A percentile compares a stretch with the other conserved stretches of the same genome.
Evolutionary conservation across 2,329 filamentous ascomycete genomes (phyloP).

Genomic region (Fusarium sp.): DNA sequence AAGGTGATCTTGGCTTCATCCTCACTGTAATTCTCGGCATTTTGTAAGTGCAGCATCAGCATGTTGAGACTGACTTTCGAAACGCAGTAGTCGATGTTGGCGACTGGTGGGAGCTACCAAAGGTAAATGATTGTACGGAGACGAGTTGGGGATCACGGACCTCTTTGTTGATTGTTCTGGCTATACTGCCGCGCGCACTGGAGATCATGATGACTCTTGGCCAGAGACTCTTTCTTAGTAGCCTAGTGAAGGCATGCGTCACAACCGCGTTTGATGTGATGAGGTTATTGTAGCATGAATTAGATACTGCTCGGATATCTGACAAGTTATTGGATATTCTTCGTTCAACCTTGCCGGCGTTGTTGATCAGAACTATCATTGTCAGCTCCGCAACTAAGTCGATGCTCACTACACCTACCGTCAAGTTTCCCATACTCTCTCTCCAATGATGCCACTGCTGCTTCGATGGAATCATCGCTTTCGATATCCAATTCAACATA

Average conservation of each 20-base stretch:
- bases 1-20: background rate
- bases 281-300: slow-evolving; percentile 16
- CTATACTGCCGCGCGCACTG: slow-evolving; percentile 13
- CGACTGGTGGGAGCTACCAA: slow-evolving; percentile 7
- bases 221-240: background rate
- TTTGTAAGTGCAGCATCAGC: slow-evolving; percentile 8
- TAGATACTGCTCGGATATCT: background rate
- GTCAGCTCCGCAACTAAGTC: accelerated
- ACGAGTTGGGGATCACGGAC: accelerated
- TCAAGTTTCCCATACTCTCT: background rate
- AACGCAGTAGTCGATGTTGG: slow-evolving; percentile 19
- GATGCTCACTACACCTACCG: background rate
- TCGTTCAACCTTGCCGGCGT: slow-evolving; percentile 9
- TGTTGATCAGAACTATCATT: background rate
- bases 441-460: background rate
- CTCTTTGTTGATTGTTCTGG: background rate
- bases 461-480: slow-evolving; percentile 1
- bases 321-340: background rate
- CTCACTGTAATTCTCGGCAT: background rate
- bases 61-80: slow-evolving; percentile 16
- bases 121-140: background rate
- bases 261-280: slow-evolving; percentile 10
- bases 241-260: background rate
- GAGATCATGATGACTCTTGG: slow-evolving; percentile 23
- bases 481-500: slow-evolving; percentile 16